Conservation (phyloP, 225 moss, liverwort and hornwort species). For the Thuidium tamariscinum region DNA sequence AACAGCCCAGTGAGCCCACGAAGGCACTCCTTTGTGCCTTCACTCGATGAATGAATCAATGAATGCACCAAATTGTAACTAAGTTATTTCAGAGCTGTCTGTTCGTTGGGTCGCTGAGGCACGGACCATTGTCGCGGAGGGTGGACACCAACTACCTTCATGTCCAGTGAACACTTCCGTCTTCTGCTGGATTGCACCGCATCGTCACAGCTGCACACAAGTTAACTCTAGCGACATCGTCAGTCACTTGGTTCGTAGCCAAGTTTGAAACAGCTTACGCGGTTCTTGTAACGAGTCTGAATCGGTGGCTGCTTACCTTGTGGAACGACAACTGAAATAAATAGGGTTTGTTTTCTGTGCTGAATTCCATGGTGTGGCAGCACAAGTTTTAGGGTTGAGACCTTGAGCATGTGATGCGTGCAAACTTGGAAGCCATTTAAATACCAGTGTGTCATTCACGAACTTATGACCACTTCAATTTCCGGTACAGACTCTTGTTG, state of each 20-base stretch:
- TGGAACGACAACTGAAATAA: background rate
- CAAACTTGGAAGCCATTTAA: background rate
- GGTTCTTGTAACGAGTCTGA: background rate
- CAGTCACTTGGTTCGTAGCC: background rate
- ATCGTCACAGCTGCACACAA: background rate
- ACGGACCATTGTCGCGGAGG: background rate
- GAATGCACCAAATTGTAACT: background rate
- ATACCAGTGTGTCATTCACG: background rate
- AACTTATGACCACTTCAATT: background rate
- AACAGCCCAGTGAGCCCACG: rapidly evolving
- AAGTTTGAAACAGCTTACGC: background rate
- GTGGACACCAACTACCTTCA: background rate
- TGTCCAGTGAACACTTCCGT: background rate
- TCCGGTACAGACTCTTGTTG: background rate
- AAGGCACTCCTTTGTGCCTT: background rate
- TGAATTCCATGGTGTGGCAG: background rate
- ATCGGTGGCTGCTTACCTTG: background rate
- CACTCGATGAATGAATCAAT: background rate
- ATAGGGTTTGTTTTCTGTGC: background rate
- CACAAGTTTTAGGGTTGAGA: background rate
- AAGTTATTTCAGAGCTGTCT: background rate
- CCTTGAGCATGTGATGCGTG: background rate
- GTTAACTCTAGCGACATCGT: background rate
- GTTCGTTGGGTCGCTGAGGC: background rate
- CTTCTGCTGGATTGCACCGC: background rate